These are phyloP conservation scores for Holtermanniella nyarrowii DNA, from an alignment of 768 basidiomycete genomes.

Conservation along the genomic window DNA sequence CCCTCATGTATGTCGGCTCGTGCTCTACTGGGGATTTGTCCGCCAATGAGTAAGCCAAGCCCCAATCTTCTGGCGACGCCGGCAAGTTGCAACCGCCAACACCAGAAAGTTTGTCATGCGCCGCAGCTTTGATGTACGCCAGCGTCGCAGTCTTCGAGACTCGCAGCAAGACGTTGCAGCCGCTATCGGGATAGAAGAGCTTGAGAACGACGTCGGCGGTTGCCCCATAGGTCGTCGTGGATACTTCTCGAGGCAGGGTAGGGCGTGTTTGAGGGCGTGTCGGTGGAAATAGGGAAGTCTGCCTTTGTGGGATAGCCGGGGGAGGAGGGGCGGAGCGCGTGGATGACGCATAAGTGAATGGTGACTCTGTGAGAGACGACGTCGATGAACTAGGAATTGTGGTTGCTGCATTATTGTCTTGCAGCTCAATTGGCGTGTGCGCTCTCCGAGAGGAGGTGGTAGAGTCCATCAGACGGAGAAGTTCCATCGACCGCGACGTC, in stretches of 20 bases:
- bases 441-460: no score
- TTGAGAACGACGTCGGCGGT: neutral
- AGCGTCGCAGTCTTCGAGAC: neutral
- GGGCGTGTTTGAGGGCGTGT: neutral
- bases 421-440: no score
- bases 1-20: neutral
- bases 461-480: no score
- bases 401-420: no score
- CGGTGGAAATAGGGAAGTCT: neutral
- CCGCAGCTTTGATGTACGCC: neutral
- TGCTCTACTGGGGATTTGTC: no score
- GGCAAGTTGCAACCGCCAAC: neutral
- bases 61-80: neutral
- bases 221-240: neutral
- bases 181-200: neutral
- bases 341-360: no score
- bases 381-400: no score
- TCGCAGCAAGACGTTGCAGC: neutral
- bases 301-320: neutral
- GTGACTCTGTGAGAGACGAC: no score
- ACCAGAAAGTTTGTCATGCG: neutral
- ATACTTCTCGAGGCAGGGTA: neutral
- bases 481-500: no score
- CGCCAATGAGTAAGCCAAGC: neutral
- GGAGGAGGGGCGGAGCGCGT: neutral